Base-by-base conservation (phyloP, 768 basidiomycete species). In the Rhizopogon vesiculosus region DNA sequence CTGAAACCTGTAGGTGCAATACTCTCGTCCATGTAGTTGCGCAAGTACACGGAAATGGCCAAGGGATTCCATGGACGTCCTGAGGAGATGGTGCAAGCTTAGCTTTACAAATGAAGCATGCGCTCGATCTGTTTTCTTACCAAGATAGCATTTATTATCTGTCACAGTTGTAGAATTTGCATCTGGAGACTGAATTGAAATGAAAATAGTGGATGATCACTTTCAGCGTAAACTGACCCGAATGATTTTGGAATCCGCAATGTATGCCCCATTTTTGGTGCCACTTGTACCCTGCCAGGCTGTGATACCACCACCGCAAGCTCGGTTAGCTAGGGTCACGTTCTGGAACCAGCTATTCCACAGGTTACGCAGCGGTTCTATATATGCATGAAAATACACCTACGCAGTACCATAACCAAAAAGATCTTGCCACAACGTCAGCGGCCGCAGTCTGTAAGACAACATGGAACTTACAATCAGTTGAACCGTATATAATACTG, bases 351-450 rank as follows among this genome's bases (percentile, higher is more conserved):
- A 86, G 3, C 84, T 84, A 2, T 29, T 49, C 22, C 5, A 16
- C 35, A 25, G 16, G 9, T 49, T 38, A 38, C 15, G 15, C 35
- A 5, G 13, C 1, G 8, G 3, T 2, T 16, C 6, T 38, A n/a
- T 16, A 33, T 13, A n/a, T 39, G 7, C 38, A 41, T 55, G 10
- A 46, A 41, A 7, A 19, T 19, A 25, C 3, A 56, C 79, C 45
- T 60, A 82, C 80, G 82, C 81, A 4, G 80, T 84, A 0, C 83
- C 83, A 60, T 82, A 84, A 3, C 83, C 82, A 51, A 84, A 84
- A 1, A 84, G 63, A 62, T 84, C 82, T 83, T 38, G 7, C 19
- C 18, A 3, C 18, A 4, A 52, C 42, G 54, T n/a, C 41, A 44
- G 29, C 45, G 35, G 5, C 25, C 55, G 19, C 29, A 15, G 54